Evolutionary conservation across 441 rosid genomes (phyloP), one percentile per base, ranked within the genome.

Genomic region (Theobroma grandiflorum): DNA sequence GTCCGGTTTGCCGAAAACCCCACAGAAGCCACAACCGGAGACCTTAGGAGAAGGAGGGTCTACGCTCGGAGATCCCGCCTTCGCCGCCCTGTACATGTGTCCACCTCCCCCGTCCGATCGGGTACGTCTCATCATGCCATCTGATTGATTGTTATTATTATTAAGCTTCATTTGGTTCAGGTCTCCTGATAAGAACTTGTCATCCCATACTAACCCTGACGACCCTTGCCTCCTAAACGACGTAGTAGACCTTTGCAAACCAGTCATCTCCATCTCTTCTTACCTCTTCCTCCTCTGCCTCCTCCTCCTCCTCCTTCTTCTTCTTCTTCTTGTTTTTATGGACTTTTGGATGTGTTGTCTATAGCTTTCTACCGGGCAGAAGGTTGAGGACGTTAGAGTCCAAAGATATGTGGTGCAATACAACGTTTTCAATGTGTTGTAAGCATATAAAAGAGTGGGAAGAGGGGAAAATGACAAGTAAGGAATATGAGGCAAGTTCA

Each of bases 191-290:
- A 85, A 72, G 71, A 86, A 76, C 78, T 86, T 89, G 82, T 89
- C 91, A 64, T 89, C 87, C 95, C 95, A 92, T 2, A 86, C 78
- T 45, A 87, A 79, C 6, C 94, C 95, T 0, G 95, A 92, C 0
- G 94, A 92, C 26, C 95, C 92, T 81, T 89, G 92, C 67, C 95
- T 87, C 79, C 95, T 79, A 67, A 90, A 92, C 68, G 95, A 92
- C 57, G 85, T 82, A 14, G 85, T 79, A 0, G 95, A 92, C 83
- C 95, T 88, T 31, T 87, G 89, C 78, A 92, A 85, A 71, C 85
- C 89, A 58, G 82, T 87, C 77, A 73, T 78, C 37, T 50, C 78
- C 64, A 57, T 79, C 77, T 72, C 61, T 76, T 78, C 43, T 18
- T 1, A 77, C 8, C 37, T n/a, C 72, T 15, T 63, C 20, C 7